These are phyloP conservation scores for Colletotrichum australisinense DNA, from an alignment of 2,329 filamentous ascomycete genomes.

Conservation along the genomic window DNA sequence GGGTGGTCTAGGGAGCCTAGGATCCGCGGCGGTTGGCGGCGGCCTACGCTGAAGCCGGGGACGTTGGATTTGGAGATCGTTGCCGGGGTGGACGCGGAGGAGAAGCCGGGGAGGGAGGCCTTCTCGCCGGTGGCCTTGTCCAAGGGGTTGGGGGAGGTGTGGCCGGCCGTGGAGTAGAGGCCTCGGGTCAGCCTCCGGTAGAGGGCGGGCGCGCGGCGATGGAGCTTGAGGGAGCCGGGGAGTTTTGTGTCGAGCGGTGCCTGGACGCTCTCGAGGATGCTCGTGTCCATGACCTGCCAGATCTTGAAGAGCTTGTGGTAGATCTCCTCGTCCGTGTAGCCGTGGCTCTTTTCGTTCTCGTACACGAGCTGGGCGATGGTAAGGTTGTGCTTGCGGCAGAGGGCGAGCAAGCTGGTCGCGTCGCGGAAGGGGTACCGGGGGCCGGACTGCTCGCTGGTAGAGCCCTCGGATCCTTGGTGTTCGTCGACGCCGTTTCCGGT, in stretches of 20 bases:
- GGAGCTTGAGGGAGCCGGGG: slow-evolving; percentile 60
- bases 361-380: slow-evolving; percentile 64
- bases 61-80: neutral
- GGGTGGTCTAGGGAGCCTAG: slow-evolving; percentile 59
- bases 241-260: slow-evolving; percentile 53
- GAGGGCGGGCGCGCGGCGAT: slow-evolving; percentile 57
- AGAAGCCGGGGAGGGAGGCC: neutral
- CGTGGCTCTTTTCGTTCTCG: slow-evolving; percentile 63
- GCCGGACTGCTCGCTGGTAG: slow-evolving; percentile 25
- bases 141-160: slow-evolving; percentile 30
- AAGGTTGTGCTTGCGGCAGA: slow-evolving; percentile 62
- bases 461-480: slow-evolving; percentile 25
- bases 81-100: neutral
- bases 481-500: neutral
- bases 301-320: slow-evolving; percentile 58
- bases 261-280: slow-evolving; percentile 61
- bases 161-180: slow-evolving; percentile 52
- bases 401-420: slow-evolving; percentile 55
- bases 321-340: slow-evolving; percentile 61
- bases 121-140: slow-evolving; percentile 12
- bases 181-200: slow-evolving; percentile 58
- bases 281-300: slow-evolving; percentile 64
- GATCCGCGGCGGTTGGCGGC: slow-evolving; percentile 51
- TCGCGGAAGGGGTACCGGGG: slow-evolving; percentile 61
- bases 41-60: slow-evolving; percentile 30